phyloP scores from a whole-genome alignment of 495 filamentous ascomycete species.

The Parathielavia hyrcaniae region DNA sequence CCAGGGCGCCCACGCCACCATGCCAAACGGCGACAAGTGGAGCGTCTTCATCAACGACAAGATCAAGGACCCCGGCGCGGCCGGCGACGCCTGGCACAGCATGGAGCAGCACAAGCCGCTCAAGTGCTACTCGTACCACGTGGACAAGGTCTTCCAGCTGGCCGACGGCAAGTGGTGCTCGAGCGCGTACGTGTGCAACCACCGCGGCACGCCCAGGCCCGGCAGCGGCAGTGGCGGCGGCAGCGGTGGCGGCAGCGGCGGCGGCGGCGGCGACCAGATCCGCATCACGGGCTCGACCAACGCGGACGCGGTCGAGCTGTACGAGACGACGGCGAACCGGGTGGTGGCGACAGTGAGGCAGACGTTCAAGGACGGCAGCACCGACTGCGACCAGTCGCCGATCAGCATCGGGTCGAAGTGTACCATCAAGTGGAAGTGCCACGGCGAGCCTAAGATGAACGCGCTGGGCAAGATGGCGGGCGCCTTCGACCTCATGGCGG shows the following conservation, averaged over 20 bases:
- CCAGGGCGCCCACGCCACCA: slow-evolving; percentile 3
- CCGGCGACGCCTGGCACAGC: slow-evolving; percentile 7
- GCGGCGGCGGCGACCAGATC: neutral
- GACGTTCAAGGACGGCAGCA: slow-evolving; percentile 2
- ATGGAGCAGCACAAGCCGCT: slow-evolving; percentile 7
- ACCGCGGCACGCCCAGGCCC: slow-evolving; percentile 1
- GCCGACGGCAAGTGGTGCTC: slow-evolving; percentile 12
- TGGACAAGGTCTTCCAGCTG: slow-evolving; percentile 3
- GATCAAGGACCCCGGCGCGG: slow-evolving; percentile 10
- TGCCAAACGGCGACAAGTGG: slow-evolving; percentile 8
- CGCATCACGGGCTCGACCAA: slow-evolving; percentile 1
- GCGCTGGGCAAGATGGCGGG: neutral
- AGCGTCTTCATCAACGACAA: slow-evolving; percentile 7
- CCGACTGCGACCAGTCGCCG: neutral
- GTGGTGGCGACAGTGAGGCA: neutral
- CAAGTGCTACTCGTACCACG: slow-evolving; percentile 12
- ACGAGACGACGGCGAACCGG: neutral
- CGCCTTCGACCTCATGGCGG: neutral
- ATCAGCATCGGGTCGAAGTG: neutral
- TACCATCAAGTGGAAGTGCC: neutral
- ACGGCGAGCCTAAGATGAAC: neutral
- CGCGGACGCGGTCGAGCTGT: neutral
- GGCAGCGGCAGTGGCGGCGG: neutral
- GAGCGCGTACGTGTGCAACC: slow-evolving; percentile 11
- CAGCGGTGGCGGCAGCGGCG: neutral